Evolutionary conservation across 345 rosid genomes (phyloP), one percentile per base, ranked within the genome.

Genomic region (Populus ilicifolia): DNA sequence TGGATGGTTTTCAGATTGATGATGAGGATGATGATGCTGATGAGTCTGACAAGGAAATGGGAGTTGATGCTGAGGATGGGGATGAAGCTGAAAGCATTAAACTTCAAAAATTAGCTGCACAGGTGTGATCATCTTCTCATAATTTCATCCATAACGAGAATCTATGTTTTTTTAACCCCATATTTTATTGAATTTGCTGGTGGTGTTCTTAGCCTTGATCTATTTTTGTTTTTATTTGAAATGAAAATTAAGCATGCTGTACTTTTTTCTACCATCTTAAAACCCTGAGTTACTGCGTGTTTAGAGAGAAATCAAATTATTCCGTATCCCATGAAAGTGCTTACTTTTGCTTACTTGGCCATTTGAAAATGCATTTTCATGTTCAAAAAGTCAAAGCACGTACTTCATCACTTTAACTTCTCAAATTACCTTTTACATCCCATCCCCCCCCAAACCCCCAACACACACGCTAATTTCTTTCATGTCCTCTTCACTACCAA

Each of bases 11-110:
- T 80, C 88, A 86, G 74, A 91, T 91, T 63, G 97, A 94, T 83
- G 98, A 92, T 61, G 99, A 96, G 8, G 92, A 90, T 29, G 93
- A 90, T 25, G 98, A 96, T 79, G 92, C 61, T 76, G 96, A 92
- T 82, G 96, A 83, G 72, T 93, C 94, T 79, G 99, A 94, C 81
- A 92, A 87, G 80, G 99, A 94, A 80, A 96, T 96, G 98, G 98
- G 97, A 71, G 90, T 84, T 71, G 97, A 94, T 83, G 89, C 87
- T 20, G 98, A 91, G 87, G 98, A 96, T 80, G 98, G 95, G 56
- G 99, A 96, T 86, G 98, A 91, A 86, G 97, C 93, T 79, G 91
- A 94, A 79, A 92, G 92, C 85, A 76, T 69, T 63, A 91, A 86
- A 81, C 90, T 94, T 80, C 90, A 84, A 80, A 94, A 93, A 79